A percentile compares a stretch with the other conserved stretches of the same genome.
Conservation (phyloP, 2,329 filamentous ascomycete genomes). For the Harringtonia aguacate region DNA sequence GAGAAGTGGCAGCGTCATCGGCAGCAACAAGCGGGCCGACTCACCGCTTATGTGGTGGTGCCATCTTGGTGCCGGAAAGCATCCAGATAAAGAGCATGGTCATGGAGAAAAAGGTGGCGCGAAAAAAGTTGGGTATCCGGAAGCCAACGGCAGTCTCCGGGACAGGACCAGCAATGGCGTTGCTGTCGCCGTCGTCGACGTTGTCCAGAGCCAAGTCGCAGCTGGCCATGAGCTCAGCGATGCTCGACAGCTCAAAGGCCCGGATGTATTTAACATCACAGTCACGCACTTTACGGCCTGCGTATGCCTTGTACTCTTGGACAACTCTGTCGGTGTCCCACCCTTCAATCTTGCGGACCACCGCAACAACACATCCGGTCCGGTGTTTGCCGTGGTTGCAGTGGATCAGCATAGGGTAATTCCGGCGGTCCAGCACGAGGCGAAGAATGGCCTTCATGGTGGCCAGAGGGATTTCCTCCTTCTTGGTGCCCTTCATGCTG, state of each 20-base stretch:
- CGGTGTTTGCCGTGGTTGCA: constrained; percentile 94
- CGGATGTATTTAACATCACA: constrained; percentile 49
- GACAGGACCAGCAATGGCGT: not conserved
- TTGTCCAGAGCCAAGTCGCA: constrained; percentile 4
- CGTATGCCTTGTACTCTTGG: constrained; percentile 63
- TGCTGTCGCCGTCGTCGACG: not conserved
- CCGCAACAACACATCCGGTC: constrained; percentile 79
- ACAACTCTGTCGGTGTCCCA: constrained; percentile 54
- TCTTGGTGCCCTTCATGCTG: constrained; percentile 82
- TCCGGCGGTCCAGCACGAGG: constrained; percentile 58
- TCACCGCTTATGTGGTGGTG: constrained; percentile 3
- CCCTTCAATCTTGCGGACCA: constrained; percentile 62
- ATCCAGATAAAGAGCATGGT: constrained; percentile 32
- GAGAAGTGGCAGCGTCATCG: no score
- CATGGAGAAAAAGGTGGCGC: constrained; percentile 30
- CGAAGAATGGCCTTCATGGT: constrained; percentile 63
- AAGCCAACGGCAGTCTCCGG: constrained; percentile 7
- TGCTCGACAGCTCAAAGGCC: constrained; percentile 32
- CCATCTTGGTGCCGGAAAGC: constrained; percentile 11
- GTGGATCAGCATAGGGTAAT: constrained; percentile 77
- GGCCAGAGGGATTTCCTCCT: constrained; percentile 53
- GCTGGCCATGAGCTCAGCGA: constrained; percentile 19
- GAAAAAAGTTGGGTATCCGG: constrained; percentile 26
- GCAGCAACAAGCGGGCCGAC: no score
- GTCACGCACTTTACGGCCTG: constrained; percentile 48